Evolutionary conservation across 2,329 filamentous ascomycete species (phyloP).

Genomic region (Chalaropsis ovoidea): DNA sequence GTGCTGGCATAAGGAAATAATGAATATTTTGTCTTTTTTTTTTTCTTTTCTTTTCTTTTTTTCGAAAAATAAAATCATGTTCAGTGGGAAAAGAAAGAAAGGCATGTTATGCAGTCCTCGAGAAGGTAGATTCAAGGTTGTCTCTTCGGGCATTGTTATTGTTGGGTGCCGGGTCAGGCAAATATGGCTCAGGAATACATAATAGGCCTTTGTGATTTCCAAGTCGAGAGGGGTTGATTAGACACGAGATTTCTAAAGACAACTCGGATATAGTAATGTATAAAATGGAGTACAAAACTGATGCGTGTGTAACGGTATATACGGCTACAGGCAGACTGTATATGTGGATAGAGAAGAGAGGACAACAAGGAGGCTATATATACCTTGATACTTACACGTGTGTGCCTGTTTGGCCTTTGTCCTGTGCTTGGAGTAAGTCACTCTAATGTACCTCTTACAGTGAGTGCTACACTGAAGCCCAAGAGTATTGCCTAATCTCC

Average conservation of each 20-base stretch:
- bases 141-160: background rate
- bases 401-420: no score
- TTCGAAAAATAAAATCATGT: background rate
- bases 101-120: background rate
- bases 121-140: slow-evolving; percentile 8
- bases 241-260: slow-evolving; percentile 2
- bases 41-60: slow-evolving; percentile 13
- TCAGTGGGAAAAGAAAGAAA: background rate
- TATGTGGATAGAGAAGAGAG: no score
- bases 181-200: background rate
- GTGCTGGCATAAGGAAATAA: slow-evolving; percentile 20
- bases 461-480: no score
- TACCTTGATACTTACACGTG: no score
- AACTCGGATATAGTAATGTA: slow-evolving; percentile 13
- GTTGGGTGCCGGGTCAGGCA: background rate
- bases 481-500: no score
- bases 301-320: background rate
- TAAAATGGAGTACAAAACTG: background rate
- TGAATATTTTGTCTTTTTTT: slow-evolving; percentile 14
- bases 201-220: background rate
- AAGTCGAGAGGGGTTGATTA: background rate
- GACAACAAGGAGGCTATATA: no score
- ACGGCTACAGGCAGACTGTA: no score
- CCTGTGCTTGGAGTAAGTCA: no score
- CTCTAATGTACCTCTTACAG: no score